A percentile compares a stretch with the other conserved stretches of the same genome.
phyloP scores from a whole-genome alignment of 164 flowering plant genomes.

The Berberis vulgaris region DNA sequence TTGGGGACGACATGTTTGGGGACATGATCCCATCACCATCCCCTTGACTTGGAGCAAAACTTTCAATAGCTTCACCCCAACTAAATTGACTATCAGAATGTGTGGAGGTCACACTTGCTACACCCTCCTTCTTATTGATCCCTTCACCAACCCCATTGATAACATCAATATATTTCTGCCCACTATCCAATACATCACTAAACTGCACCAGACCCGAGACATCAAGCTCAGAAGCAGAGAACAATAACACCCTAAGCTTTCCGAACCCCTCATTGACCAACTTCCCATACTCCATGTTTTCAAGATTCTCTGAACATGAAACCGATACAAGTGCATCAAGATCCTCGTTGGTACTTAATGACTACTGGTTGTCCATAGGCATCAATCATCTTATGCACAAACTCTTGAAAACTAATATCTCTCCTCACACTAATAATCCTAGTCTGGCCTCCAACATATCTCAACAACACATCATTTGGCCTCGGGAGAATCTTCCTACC shows the following conservation, averaged over 20 bases:
- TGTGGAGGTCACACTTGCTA: slow-evolving; percentile 49
- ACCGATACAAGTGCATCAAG: slow-evolving; percentile 87
- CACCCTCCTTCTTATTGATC: slow-evolving; percentile 49
- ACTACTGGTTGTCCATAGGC: slow-evolving; percentile 45
- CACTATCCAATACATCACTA: slow-evolving; percentile 47
- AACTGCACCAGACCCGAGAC: slow-evolving; percentile 30
- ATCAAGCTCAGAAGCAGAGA: slow-evolving; percentile 39
- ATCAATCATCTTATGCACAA: slow-evolving; percentile 57
- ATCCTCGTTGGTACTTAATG: slow-evolving; percentile 85
- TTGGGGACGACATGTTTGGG: slow-evolving; percentile 26
- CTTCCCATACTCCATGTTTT: slow-evolving; percentile 86
- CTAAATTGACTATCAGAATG: slow-evolving; percentile 27
- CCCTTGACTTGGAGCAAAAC: slow-evolving; percentile 12
- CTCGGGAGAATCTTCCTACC: slow-evolving; percentile 65
- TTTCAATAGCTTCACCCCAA: background rate
- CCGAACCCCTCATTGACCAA: slow-evolving; percentile 57
- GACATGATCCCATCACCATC: slow-evolving; percentile 29
- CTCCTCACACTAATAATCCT: slow-evolving; percentile 58
- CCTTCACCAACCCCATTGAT: slow-evolving; percentile 59
- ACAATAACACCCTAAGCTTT: slow-evolving; percentile 47
- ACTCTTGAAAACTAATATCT: slow-evolving; percentile 41
- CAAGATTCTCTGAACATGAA: slow-evolving; percentile 69
- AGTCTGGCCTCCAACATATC: slow-evolving; percentile 91
- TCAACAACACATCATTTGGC: slow-evolving; percentile 67
- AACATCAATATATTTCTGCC: slow-evolving; percentile 76